These are phyloP conservation scores for Populus euphratica DNA, from an alignment of 345 rosid species.

Conservation along the genomic window DNA sequence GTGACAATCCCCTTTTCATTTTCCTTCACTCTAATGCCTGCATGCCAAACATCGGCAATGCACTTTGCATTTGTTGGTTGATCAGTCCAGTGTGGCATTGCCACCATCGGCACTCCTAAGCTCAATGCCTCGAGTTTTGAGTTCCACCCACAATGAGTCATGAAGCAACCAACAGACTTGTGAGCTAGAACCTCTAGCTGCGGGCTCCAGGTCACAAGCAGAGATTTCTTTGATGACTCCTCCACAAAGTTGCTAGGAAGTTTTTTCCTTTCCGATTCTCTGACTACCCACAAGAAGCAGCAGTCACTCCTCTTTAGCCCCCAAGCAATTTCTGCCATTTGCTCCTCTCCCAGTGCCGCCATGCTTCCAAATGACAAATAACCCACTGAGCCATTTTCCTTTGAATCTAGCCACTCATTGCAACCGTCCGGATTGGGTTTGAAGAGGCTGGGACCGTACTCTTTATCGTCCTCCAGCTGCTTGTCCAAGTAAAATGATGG, in stretches of 20 bases:
- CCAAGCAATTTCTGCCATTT: constrained; percentile 49
- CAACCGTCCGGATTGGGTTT: background rate
- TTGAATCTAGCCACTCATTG: constrained; percentile 41
- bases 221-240: background rate
- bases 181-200: constrained; percentile 12
- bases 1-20: constrained; percentile 21
- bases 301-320: constrained; percentile 25
- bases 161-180: constrained; percentile 16
- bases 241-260: constrained; percentile 30
- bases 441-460: constrained; percentile 39
- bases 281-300: constrained; percentile 55
- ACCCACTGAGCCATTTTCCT: constrained; percentile 43
- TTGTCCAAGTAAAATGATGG: constrained; percentile 58
- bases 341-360: constrained; percentile 31
- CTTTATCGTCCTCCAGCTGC: constrained; percentile 31
- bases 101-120: constrained; percentile 25
- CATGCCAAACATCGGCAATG: constrained; percentile 26
- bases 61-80: constrained; percentile 22
- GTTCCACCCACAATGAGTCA: constrained; percentile 27
- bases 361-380: constrained; percentile 64
- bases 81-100: constrained; percentile 22
- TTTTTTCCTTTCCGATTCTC: constrained; percentile 42
- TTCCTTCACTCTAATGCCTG: constrained; percentile 4
- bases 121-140: constrained; percentile 24
- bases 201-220: constrained; percentile 4